Conservation (phyloP, 768 basidiomycete genomes). For the Gymnopilus junonius region DNA sequence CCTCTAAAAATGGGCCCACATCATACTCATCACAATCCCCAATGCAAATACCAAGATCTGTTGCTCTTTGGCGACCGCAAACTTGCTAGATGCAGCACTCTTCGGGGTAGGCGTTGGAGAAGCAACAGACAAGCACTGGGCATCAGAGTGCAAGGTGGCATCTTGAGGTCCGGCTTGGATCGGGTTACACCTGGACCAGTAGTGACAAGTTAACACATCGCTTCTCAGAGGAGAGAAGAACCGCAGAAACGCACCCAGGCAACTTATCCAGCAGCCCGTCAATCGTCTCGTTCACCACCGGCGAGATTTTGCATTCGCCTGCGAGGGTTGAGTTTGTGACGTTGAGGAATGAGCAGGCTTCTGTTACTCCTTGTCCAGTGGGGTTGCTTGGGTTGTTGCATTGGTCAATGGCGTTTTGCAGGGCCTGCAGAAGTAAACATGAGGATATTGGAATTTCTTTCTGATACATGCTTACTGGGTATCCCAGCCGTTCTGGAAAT, state of each 20-base stretch:
- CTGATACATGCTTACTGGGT: conserved; percentile 19
- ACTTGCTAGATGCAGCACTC: neutral
- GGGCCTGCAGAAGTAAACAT: conserved; percentile 29
- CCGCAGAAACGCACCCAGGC: conserved; percentile 31
- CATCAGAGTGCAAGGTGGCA: conserved; percentile 35
- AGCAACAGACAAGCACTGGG: conserved; percentile 27
- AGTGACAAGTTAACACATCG: neutral
- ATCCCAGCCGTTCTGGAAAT: conserved; percentile 59
- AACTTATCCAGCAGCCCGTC: conserved; percentile 27
- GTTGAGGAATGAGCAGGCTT: conserved; percentile 44
- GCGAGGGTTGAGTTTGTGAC: conserved; percentile 30
- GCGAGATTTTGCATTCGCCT: conserved; percentile 34
- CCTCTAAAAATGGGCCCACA: neutral
- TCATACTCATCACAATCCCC: neutral
- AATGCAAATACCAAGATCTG: neutral
- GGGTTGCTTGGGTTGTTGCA: conserved; percentile 45
- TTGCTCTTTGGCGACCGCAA: neutral
- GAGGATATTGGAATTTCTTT: no score
- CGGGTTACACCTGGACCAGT: conserved; percentile 40
- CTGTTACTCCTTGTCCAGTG: conserved; percentile 39
- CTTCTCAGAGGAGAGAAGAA: neutral
- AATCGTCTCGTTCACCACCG: conserved; percentile 33
- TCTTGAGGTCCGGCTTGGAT: conserved; percentile 42
- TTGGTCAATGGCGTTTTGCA: conserved; percentile 50
- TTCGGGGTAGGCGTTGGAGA: neutral